Percentiles rank a stretch among this genome's conserved stretches.
Evolutionary conservation across 2,329 filamentous ascomycete species (phyloP).

Genomic region (Eutypa lata): DNA sequence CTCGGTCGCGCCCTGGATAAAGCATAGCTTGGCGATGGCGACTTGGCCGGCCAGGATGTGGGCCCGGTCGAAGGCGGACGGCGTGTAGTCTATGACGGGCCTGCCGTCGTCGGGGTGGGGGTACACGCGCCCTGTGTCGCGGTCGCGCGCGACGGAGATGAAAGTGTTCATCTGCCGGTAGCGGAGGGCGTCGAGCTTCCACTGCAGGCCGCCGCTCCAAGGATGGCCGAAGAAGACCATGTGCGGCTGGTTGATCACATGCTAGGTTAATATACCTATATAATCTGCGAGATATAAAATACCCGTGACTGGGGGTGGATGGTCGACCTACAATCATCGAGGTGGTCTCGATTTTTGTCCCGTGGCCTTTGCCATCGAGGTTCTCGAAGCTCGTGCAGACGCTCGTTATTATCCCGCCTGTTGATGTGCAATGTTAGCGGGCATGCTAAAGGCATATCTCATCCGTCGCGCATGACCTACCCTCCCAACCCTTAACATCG

Average conservation of each 20-base stretch:
- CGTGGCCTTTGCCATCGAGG: slow-evolving; percentile 75
- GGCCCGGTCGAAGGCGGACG: slow-evolving; percentile 68
- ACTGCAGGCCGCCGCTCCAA: slow-evolving; percentile 67
- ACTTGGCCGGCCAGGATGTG: slow-evolving; percentile 70
- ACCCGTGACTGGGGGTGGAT: neutral
- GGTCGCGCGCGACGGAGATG: slow-evolving; percentile 73
- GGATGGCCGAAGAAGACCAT: slow-evolving; percentile 59
- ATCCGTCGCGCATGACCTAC: slow-evolving; percentile 18
- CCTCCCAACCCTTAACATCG: slow-evolving; percentile 67
- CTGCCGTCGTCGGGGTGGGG: slow-evolving; percentile 65
- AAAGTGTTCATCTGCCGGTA: slow-evolving; percentile 68
- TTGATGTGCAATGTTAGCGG: slow-evolving; percentile 24
- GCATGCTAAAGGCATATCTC: neutral
- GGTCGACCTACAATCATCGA: slow-evolving; percentile 58
- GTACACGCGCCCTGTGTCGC: slow-evolving; percentile 71
- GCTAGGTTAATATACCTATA: slow-evolving; percentile 6
- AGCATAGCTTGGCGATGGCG: slow-evolving; percentile 71
- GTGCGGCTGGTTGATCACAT: slow-evolving; percentile 52
- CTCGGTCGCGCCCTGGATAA: slow-evolving; percentile 75
- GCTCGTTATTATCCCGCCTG: slow-evolving; percentile 73
- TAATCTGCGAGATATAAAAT: neutral
- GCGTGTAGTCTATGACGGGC: slow-evolving; percentile 66
- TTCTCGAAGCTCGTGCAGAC: slow-evolving; percentile 78
- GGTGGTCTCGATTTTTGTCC: slow-evolving; percentile 74
- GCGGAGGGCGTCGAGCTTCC: slow-evolving; percentile 67